Conservation (phyloP, 257 asterid species). For the Datura wrightii region DNA sequence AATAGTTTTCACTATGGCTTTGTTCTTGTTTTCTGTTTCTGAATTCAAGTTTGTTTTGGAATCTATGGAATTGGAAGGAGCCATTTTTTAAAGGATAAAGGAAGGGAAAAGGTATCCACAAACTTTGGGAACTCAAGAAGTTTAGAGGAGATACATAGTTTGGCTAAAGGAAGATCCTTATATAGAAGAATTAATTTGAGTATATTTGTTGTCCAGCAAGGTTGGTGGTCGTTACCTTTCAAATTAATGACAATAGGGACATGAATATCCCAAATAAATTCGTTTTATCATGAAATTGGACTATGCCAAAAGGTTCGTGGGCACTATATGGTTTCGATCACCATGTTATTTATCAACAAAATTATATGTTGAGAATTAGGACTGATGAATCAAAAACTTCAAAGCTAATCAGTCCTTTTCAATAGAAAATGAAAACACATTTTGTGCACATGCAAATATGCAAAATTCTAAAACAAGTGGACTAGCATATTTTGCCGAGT, state of each 20-base stretch:
- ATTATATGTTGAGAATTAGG: not conserved
- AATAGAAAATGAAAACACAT: not conserved
- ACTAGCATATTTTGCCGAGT: not conserved
- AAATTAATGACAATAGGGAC: conserved; percentile 21
- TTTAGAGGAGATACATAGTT: not conserved
- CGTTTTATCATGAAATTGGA: not conserved
- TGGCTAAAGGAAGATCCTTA: conserved; percentile 7
- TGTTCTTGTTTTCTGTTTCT: conserved; percentile 44
- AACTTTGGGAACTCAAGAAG: not conserved
- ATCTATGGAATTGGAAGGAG: conserved; percentile 11
- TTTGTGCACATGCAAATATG: not conserved
- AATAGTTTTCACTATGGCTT: conserved; percentile 55
- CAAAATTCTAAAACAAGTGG: not conserved
- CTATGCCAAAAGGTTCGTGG: not conserved
- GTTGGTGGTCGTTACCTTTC: conserved; percentile 25
- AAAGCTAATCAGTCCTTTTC: not conserved
- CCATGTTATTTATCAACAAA: not conserved
- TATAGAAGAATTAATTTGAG: conserved; percentile 20
- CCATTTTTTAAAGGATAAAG: not conserved
- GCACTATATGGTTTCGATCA: not conserved
- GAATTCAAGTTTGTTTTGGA: conserved; percentile 13
- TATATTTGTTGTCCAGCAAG: not conserved
- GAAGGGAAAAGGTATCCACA: not conserved
- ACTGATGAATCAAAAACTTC: not conserved
- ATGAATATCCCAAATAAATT: not conserved